These are phyloP conservation scores for Plenodomus biglobosus DNA, from an alignment of 2,329 filamentous ascomycete genomes.

Conservation along the genomic window DNA sequence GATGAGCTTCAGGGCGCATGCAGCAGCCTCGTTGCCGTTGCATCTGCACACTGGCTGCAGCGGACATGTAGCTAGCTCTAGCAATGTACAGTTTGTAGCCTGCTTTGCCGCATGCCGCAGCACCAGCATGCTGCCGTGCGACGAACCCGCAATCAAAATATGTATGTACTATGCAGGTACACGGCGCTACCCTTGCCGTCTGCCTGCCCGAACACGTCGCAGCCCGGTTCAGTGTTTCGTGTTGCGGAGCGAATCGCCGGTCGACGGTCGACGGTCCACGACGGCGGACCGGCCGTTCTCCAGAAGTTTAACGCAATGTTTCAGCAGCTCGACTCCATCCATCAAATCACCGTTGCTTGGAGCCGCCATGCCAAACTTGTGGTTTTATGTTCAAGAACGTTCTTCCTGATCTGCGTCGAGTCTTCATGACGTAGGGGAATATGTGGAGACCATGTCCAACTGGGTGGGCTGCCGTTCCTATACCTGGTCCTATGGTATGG, in stretches of 20 bases:
- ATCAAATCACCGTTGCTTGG: background rate
- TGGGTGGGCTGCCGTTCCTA: background rate
- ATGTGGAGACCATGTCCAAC: background rate
- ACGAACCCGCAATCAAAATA: slow-evolving; percentile 11
- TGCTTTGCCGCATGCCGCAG: background rate
- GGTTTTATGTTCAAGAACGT: too few species aligned
- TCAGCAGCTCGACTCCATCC: background rate
- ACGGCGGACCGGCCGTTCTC: too few species aligned
- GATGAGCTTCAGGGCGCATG: background rate
- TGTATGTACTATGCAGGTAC: slow-evolving; percentile 22
- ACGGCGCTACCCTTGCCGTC: slow-evolving; percentile 24
- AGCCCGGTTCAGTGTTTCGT: background rate
- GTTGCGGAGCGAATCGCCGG: background rate
- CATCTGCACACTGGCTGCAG: background rate
- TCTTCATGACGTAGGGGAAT: slow-evolving; percentile 7
- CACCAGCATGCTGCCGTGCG: slow-evolving; percentile 5
- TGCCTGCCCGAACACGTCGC: background rate
- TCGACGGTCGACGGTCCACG: too few species aligned
- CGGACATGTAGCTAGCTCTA: background rate
- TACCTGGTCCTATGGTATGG: too few species aligned
- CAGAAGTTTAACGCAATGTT: background rate
- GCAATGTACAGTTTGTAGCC: background rate
- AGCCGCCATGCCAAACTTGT: too few species aligned
- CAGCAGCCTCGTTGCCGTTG: background rate
- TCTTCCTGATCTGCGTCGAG: background rate